These are phyloP conservation scores for Bryum argenteum DNA, from an alignment of 225 moss, liverwort and hornwort genomes.

Conservation along the genomic window DNA sequence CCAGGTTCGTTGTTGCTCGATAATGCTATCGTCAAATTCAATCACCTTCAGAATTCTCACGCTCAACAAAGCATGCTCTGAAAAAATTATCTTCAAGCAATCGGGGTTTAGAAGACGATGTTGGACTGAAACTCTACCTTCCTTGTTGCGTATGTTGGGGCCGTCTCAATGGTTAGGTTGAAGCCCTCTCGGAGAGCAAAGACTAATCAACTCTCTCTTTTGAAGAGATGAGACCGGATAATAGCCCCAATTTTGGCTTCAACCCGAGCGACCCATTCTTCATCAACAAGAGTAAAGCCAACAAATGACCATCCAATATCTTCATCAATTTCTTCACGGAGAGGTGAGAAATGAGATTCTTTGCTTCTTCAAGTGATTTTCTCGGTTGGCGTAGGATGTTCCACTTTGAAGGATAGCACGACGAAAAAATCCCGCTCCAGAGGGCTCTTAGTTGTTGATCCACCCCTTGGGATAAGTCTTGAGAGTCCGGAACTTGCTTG, in stretches of 20 bases:
- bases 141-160: not conserved
- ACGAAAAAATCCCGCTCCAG: not conserved
- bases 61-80: not conserved
- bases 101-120: not conserved
- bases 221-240: not conserved
- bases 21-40: not conserved
- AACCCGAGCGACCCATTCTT: not conserved
- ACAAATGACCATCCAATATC: not conserved
- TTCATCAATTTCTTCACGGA: not conserved
- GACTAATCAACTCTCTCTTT: not conserved
- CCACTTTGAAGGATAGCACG: not conserved
- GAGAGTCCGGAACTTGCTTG: not conserved
- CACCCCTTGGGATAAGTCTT: not conserved
- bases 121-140: not conserved
- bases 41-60: not conserved
- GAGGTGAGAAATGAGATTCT: not conserved
- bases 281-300: not conserved
- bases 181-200: not conserved
- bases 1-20: not conserved
- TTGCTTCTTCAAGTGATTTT: not conserved
- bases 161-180: not conserved
- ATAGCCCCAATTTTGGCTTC: conserved; percentile 7
- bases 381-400: not conserved
- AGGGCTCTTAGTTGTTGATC: not conserved
- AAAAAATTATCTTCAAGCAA: not conserved